These are phyloP conservation scores for Ceratobasidium sp. DNA, from an alignment of 1,284 basidiomycete genomes.

Conservation along the genomic window DNA sequence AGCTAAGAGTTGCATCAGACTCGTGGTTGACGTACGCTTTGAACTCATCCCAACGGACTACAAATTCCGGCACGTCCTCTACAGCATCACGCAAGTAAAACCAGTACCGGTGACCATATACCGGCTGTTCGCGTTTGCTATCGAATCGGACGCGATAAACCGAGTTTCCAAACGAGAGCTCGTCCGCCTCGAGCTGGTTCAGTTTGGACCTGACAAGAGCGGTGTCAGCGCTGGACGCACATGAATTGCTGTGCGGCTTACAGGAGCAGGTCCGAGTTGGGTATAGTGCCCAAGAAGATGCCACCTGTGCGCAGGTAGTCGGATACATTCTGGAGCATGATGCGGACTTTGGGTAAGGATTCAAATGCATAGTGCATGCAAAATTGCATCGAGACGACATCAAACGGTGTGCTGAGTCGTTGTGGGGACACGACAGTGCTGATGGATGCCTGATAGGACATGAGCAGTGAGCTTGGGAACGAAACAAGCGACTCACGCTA, in stretches of 20 bases:
- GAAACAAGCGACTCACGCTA: slow-evolving; percentile 52
- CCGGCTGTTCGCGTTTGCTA: slow-evolving; percentile 62
- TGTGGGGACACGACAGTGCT: slow-evolving; percentile 70
- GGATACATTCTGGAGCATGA: slow-evolving; percentile 93
- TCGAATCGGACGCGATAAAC: slow-evolving; percentile 92
- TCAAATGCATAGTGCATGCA: slow-evolving; percentile 99
- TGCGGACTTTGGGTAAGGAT: slow-evolving; percentile 80
- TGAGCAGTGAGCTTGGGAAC: background rate
- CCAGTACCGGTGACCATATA: slow-evolving; percentile 91
- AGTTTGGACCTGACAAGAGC: slow-evolving; percentile 64
- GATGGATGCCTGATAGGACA: slow-evolving; percentile 61
- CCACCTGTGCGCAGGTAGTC: slow-evolving; percentile 83
- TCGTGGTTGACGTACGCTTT: slow-evolving; percentile 65
- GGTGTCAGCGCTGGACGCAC: background rate
- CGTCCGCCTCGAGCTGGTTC: slow-evolving; percentile 65
- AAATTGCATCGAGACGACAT: slow-evolving; percentile 97
- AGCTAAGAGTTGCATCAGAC: background rate
- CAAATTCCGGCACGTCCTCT: slow-evolving; percentile 95
- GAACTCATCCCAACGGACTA: slow-evolving; percentile 95
- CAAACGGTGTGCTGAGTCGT: slow-evolving; percentile 70
- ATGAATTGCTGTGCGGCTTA: slow-evolving; percentile 54
- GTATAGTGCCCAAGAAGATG: slow-evolving; percentile 92
- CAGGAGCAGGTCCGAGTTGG: slow-evolving; percentile 82
- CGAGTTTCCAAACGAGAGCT: slow-evolving; percentile 86
- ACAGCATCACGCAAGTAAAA: slow-evolving; percentile 96